These are phyloP conservation scores for Seiridium unicorne DNA, from an alignment of 2,329 filamentous ascomycete species.

Conservation along the genomic window DNA sequence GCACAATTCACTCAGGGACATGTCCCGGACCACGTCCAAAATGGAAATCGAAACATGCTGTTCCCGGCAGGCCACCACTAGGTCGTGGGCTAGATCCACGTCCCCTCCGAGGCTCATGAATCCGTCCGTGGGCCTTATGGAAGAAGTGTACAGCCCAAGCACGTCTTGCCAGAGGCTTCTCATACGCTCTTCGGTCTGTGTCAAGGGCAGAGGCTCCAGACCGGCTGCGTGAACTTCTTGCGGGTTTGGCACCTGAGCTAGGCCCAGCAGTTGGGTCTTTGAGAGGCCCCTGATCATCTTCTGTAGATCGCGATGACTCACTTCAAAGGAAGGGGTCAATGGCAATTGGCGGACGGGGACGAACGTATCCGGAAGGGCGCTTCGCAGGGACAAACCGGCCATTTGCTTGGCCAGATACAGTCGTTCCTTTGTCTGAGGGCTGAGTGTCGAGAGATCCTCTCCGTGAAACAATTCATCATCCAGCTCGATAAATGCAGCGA, in stretches of 20 bases:
- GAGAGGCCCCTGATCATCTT: conserved; percentile 41
- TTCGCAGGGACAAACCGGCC: conserved; percentile 39
- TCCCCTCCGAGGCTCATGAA: conserved; percentile 49
- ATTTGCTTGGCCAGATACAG: conserved; percentile 42
- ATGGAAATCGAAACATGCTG: conserved; percentile 39
- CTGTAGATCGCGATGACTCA: conserved; percentile 47
- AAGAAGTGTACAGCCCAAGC: conserved; percentile 34
- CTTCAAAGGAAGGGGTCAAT: conserved; percentile 47
- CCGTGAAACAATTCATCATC: conserved; percentile 36
- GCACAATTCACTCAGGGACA: conserved; percentile 44
- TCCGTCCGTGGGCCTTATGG: conserved; percentile 40
- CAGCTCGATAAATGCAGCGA: conserved; percentile 50
- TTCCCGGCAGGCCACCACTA: conserved; percentile 44
- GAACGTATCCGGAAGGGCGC: conserved; percentile 39
- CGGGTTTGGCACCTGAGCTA: conserved; percentile 36
- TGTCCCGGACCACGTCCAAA: conserved; percentile 38
- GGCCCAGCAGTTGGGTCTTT: conserved; percentile 38
- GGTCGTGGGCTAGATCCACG: conserved; percentile 38
- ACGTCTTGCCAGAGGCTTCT: conserved; percentile 46
- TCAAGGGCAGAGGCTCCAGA: conserved; percentile 46
- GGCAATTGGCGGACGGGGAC: conserved; percentile 48
- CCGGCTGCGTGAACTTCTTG: conserved; percentile 33
- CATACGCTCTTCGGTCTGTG: conserved; percentile 45
- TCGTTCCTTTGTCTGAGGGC: conserved; percentile 38
- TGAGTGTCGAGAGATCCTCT: conserved; percentile 36